Evolutionary conservation across 2,329 filamentous ascomycete species (phyloP).

Genomic region (Claviceps fusiformis): DNA sequence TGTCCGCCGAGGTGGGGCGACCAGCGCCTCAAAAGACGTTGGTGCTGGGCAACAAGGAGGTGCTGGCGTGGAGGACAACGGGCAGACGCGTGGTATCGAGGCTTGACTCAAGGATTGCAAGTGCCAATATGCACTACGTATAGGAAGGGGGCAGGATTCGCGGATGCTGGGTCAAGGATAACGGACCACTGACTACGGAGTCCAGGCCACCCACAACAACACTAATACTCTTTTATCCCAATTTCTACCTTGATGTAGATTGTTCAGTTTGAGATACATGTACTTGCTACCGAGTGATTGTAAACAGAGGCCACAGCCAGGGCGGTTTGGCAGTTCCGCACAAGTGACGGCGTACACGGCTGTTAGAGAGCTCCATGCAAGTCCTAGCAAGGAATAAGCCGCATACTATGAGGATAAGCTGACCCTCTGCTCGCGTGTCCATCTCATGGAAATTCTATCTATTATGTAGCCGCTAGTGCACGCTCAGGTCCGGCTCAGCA

Average conservation of each 20-base stretch:
- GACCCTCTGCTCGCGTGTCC: too few species aligned
- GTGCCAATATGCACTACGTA: too few species aligned
- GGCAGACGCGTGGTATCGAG: not conserved
- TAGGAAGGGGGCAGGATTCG: too few species aligned
- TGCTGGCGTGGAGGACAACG: constrained; percentile 1
- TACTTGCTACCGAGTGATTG: too few species aligned
- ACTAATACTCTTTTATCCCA: not conserved
- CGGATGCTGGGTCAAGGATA: too few species aligned
- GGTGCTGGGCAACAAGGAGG: not conserved
- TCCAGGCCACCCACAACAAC: not conserved
- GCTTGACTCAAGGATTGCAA: not conserved
- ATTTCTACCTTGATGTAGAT: not conserved
- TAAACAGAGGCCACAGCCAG: not conserved
- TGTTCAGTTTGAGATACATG: not conserved
- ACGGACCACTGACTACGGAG: not conserved
- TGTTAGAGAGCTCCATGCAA: too few species aligned
- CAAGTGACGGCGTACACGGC: too few species aligned
- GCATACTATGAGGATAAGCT: too few species aligned
- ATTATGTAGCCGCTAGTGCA: too few species aligned
- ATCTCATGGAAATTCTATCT: too few species aligned
- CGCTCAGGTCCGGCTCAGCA: too few species aligned
- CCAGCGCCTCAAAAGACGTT: not conserved
- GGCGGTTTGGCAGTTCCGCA: not conserved
- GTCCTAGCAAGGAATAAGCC: too few species aligned
- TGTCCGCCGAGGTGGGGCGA: constrained; percentile 8